Evolutionary conservation across 192 early-diverging fungal species (phyloP).

Genomic region (Pilaira anomala): DNA sequence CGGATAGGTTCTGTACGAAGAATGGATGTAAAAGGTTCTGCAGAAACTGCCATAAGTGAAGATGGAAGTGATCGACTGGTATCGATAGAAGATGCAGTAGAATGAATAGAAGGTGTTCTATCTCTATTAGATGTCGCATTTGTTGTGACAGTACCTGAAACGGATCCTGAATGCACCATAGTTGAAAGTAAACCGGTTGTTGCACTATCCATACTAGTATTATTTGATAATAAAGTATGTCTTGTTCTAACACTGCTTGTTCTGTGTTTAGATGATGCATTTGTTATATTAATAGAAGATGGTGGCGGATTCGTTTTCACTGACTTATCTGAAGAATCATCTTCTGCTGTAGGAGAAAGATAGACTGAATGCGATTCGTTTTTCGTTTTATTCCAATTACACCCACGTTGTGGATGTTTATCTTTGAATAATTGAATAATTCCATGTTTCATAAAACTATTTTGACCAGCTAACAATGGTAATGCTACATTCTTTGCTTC

Average conservation of each 20-base stretch:
- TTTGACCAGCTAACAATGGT: slow-evolving; percentile 74
- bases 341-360: background rate
- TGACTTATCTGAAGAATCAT: background rate
- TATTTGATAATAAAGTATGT: background rate
- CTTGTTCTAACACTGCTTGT: slow-evolving; percentile 4
- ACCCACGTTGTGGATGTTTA: slow-evolving; percentile 69
- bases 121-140: slow-evolving; percentile 9
- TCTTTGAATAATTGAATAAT: slow-evolving; percentile 80
- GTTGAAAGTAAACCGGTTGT: slow-evolving; percentile 4
- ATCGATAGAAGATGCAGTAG: slow-evolving; percentile 25
- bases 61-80: slow-evolving; percentile 3
- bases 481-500: slow-evolving; percentile 76
- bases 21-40: slow-evolving; percentile 34
- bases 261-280: background rate
- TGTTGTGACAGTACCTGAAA: background rate
- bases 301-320: background rate
- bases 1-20: slow-evolving; percentile 51
- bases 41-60: slow-evolving; percentile 28
- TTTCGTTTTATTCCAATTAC: slow-evolving; percentile 46
- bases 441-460: slow-evolving; percentile 70
- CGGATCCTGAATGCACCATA: background rate
- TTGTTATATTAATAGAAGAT: background rate
- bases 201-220: slow-evolving; percentile 7
- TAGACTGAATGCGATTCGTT: slow-evolving; percentile 14
- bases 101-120: slow-evolving; percentile 32